Evolutionary conservation across 495 filamentous ascomycete genomes (phyloP).

Genomic region (Astrothelium macrocarpum): DNA sequence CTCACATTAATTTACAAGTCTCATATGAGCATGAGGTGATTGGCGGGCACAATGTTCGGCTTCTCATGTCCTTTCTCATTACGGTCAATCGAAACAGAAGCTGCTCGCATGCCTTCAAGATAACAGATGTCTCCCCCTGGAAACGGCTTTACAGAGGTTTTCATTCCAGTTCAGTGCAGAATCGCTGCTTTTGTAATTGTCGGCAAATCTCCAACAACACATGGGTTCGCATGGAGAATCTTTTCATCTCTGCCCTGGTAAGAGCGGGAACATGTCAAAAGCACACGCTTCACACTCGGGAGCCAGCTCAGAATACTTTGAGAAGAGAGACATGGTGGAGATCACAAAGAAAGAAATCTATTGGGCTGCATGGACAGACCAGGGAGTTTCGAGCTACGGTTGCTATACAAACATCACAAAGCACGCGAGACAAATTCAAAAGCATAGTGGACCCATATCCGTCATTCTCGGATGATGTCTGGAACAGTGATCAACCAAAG

Average conservation of each 20-base stretch:
- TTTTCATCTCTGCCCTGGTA: constrained; percentile 58
- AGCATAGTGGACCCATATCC: constrained; percentile 17
- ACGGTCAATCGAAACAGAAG: constrained; percentile 44
- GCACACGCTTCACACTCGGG: constrained; percentile 33
- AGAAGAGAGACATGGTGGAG: neutral
- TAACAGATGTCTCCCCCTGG: constrained; percentile 33
- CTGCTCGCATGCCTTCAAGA: constrained; percentile 37
- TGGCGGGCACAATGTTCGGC: constrained; percentile 50
- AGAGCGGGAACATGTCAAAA: constrained; percentile 52
- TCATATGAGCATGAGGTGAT: neutral
- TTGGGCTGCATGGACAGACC: neutral
- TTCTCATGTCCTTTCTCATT: constrained; percentile 55
- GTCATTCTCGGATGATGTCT: constrained; percentile 3
- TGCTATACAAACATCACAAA: neutral
- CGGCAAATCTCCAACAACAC: neutral
- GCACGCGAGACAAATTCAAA: constrained; percentile 17
- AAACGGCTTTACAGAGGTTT: constrained; percentile 2
- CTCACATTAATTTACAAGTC: neutral
- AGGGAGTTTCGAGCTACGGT: neutral
- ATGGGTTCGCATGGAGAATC: constrained; percentile 34
- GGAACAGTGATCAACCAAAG: neutral
- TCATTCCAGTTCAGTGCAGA: neutral
- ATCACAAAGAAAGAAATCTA: neutral
- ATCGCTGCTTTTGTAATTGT: neutral
- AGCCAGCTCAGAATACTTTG: neutral